Evolutionary conservation across 2,329 filamentous ascomycete genomes (phyloP), one percentile per base, ranked within the genome.

Genomic region (Boeremia lycopersici): DNA sequence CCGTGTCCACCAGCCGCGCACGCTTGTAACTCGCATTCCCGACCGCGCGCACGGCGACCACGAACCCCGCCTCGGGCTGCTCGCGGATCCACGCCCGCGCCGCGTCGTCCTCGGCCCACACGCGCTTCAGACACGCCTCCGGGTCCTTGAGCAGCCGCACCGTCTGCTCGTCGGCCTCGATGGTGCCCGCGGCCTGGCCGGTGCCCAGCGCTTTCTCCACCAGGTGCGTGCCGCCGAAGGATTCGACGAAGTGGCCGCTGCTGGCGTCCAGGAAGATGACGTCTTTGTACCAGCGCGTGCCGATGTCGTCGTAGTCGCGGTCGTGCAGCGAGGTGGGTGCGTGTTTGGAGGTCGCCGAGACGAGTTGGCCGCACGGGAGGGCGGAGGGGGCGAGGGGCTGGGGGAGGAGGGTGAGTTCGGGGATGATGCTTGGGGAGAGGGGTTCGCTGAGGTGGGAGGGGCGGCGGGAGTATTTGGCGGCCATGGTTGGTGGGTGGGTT

Each of bases 261-360:
- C 51, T 48, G 4, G 57, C 30, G 56, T 67, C 57, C 57, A 72
- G 62, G 58, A 68, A 58, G 49, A 74, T 70, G 35, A 74, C 71
- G 31, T 73, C 71, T 45, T 74, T 74, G 68, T 74, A 72, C 71
- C 71, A 74, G 43, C 64, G 62, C 2, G 65, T 67, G 58, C 70
- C 71, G 26, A 70, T 57, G 52, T 74, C 72, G 38, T 74, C 70
- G 59, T 67, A 74, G 67, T 74, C 69, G 41, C 68, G 64, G 59
- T 74, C 67, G 48, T 66, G 60, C 34, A 74, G 67, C 2, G 53
- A 56, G 8, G 64, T 56, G n/a, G 71, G 60, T 6, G 61, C 61
- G 46, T 67, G 60, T 39, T 72, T 71, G 29, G 69, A 67, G 39
- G 48, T 56, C 34, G 65, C 66, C 11, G 71, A 70, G 44, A 73